Base-by-base conservation (phyloP, 2,329 filamentous ascomycete genomes). In the Neonectria coccinea region DNA sequence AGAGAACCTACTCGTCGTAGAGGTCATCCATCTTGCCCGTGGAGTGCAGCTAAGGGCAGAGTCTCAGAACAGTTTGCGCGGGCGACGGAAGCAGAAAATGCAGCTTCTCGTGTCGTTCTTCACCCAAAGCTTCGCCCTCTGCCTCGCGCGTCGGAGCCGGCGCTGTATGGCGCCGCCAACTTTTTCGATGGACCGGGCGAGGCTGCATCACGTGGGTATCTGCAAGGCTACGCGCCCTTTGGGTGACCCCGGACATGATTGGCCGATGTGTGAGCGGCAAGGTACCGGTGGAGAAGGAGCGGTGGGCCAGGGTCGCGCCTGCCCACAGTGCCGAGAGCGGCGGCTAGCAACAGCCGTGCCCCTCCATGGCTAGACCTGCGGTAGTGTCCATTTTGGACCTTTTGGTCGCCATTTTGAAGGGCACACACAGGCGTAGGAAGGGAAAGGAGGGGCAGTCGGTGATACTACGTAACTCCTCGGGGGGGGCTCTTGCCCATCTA, bases 21-120 rank as follows among this genome's bases (percentile, higher is more conserved):
- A 97, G 89, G 81, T 97, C 94, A 84, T 97, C 94, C 94, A 97
- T 96, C 74, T 74, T 78, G 67, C 41, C 56, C 22, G 58, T 53
- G 36, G 16, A 39, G 36, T 39, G 27, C 16, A 64, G 36, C 53
- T 22, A 58, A 54, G 66, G 67, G 64, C 69, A 69, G 57, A 12
- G 45, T 22, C 29, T 62, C 33, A 45, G 62, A 39, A 60, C 16
- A 65, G 36, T 53, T 59, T 71, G 65, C 63, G 67, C 64, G 61
- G 62, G 48, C 63, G 62, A 55, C 67, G 63, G 67, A 70, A 59
- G 62, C 45, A 59, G 67, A 47, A 67, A 56, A 65, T 66, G 36
- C 41, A 62, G 65, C 51, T 70, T 64, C 65, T 63, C 56, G 55
- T 62, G 58, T 74, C 65, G 68, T 65, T 67, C 60, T 67, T 59